Evolutionary conservation across 495 filamentous ascomycete genomes (phyloP).

Genomic region (Cercophora sp.): DNA sequence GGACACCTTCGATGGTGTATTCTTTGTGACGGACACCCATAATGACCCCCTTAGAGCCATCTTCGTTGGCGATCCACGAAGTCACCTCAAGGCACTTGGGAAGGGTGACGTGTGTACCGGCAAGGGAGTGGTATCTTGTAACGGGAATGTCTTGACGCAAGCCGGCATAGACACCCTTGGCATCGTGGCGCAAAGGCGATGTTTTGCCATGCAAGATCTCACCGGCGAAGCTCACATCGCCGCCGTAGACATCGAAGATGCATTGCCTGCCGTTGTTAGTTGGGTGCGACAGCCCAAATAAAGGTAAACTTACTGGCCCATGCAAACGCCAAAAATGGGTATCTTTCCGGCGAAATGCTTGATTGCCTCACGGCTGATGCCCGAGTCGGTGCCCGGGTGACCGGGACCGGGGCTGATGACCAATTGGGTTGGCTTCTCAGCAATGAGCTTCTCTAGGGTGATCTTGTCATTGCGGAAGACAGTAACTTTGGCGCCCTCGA

Average conservation of each 20-base stretch:
- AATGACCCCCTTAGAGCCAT: constrained; percentile 69
- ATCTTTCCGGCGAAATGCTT: constrained; percentile 92
- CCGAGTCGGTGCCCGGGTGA: constrained; percentile 84
- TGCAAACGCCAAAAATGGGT: constrained; percentile 94
- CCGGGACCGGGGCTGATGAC: constrained; percentile 94
- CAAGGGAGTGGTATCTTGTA: constrained; percentile 94
- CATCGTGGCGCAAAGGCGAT: constrained; percentile 80
- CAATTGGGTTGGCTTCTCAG: constrained; percentile 81
- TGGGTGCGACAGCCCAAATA: not conserved
- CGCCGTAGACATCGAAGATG: constrained; percentile 88
- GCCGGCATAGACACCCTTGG: constrained; percentile 77
- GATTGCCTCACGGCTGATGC: constrained; percentile 88
- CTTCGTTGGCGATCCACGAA: constrained; percentile 76
- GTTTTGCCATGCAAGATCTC: constrained; percentile 98
- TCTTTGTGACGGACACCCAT: constrained; percentile 97
- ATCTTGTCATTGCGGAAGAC: constrained; percentile 93
- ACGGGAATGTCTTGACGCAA: constrained; percentile 76
- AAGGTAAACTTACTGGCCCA: constrained; percentile 72
- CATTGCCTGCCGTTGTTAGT: constrained; percentile 60
- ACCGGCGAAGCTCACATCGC: constrained; percentile 85
- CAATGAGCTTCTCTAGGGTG: constrained; percentile 74
- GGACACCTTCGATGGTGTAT: constrained; percentile 84
- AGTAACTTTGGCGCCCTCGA: constrained; percentile 85
- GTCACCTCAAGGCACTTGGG: constrained; percentile 84
- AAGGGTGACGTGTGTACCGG: constrained; percentile 84